Base-by-base conservation (phyloP, 192 early-diverging fungal genomes). In the Neocallimastix lanati region DNA sequence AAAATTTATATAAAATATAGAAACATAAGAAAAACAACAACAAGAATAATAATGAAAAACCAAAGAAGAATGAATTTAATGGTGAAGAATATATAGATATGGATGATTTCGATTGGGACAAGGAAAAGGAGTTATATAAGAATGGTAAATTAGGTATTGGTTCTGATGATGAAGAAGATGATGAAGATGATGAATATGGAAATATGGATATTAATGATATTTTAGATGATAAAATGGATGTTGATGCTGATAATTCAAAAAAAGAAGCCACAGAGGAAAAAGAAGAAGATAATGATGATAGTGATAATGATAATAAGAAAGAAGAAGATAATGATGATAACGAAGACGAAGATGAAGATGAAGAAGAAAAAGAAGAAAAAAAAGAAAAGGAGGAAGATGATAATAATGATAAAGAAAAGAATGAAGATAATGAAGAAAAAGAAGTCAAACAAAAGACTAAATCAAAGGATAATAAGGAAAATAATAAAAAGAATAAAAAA, bases 21-120 rank as follows among this genome's bases (percentile, higher is more conserved):
- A 15, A 83, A 40, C 28, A 33, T 2, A 77, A 29, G n/a, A 29
- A 37, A n/a, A 79, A 21, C 77, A 29, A 28, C 28, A 67, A 81
- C 29, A 28, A 28, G 28, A 83, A 81, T 83, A 76, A 33, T 77
- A 78, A 29, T 37, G 18, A 27, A 29, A 30, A 21, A 28, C 37
- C 29, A n/a, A 84, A 85, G 30, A 81, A 82, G 18, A 35, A 28
- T 0, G 77, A 80, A 37, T 9, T 18, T 35, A 78, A 80, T 18
- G 79, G 81, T 28, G 28, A 82, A 86, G 84, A 86, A 0, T 96
- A 88, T 81, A 92, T 93, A 76, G 86, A 89, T 80, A 85, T 96
- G 29, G 95, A 96, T 81, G 93, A 92, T 29, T 96, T 93, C 86
- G 86, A 92, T 67, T 93, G 95, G 77, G 80, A 40, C 29, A 81